Base-by-base conservation (phyloP, 2,329 filamentous ascomycete species). In the Dendrostoma leiphaemia region DNA sequence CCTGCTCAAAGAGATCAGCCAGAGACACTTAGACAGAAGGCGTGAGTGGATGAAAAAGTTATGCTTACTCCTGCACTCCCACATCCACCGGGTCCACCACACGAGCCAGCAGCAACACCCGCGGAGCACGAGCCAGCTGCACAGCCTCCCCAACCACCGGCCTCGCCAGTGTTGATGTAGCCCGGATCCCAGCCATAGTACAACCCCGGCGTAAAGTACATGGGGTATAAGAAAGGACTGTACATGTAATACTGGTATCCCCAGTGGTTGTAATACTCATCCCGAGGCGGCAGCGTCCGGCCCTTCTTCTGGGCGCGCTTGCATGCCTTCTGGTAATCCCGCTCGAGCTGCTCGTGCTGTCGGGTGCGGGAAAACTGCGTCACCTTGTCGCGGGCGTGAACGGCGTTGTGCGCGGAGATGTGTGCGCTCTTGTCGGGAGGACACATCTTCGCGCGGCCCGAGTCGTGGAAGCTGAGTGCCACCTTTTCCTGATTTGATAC, bases 401-500 rank as follows among this genome's bases (percentile, higher is more conserved):
- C 82, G 1, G 88, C 80, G 62, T 85, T 90, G 73, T 93, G 89
- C 0, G 86, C 78, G 0, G 85, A 89, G 58, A 93, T 86, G 65
- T 93, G 89, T 0, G 85, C 80, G 19, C 81, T 83, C 50, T 79
- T 81, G 47, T 80, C 72, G 0, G 82, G 78, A 0, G 81, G 70
- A 57, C 79, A 83, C 9, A 80, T 68, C 8, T 72, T 64, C 2
- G 78, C 76, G 0, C 65, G 63, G 12, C 79, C 79, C 0, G 81
- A 80, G 0, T 65, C 51, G 68, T 83, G 65, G 66, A 81, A 77
- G 45, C 64, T 56, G 52, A 82, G 70, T 48, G 69, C 58, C 53
- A 75, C 64, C 56, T 75, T 79, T 38, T 78, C 73, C 6, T 74
- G 71, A 24, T 69, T 73, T 1, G 74, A 77, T 6, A 74, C 61